Conservation (phyloP, 176 grass and related monocot species). For the Secale cereale region DNA sequence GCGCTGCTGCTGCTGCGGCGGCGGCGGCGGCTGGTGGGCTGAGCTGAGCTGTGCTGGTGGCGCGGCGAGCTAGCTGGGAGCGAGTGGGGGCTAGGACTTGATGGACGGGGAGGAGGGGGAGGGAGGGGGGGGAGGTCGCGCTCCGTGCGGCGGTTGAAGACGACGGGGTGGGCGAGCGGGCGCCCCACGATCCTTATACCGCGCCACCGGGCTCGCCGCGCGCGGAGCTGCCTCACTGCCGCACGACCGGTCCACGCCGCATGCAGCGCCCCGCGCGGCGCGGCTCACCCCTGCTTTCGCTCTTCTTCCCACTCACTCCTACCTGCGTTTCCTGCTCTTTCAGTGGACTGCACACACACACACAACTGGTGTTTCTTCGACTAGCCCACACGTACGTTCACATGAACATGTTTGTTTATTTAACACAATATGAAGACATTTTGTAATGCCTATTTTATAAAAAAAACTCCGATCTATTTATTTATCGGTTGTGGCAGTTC, state of each 20-base stretch:
- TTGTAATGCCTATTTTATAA: too few relatives aligned
- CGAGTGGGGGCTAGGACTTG: neutral
- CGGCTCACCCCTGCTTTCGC: neutral
- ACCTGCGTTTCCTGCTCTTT: too few relatives aligned
- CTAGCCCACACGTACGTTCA: too few relatives aligned
- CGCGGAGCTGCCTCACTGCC: neutral
- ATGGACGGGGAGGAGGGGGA: neutral
- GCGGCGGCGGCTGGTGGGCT: neutral
- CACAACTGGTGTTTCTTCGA: too few relatives aligned
- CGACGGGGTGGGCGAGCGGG: neutral
- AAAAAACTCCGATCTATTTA: too few relatives aligned
- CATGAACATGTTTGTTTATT: too few relatives aligned
- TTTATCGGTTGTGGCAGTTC: too few relatives aligned
- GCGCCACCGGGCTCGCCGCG: neutral
- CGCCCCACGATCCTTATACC: slow-evolving; percentile 18
- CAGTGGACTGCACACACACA: too few relatives aligned
- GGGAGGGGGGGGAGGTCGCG: slow-evolving; percentile 1
- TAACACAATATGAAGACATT: too few relatives aligned
- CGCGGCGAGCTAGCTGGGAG: neutral
- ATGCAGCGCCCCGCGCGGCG: slow-evolving; percentile 1
- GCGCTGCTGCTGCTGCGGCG: neutral
- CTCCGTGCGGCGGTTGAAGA: slow-evolving; percentile 32
- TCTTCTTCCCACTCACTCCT: neutral
- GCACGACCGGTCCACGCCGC: neutral
- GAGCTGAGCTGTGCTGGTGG: neutral